These are phyloP conservation scores for Ophiostoma novo-ulmi DNA, from an alignment of 2,329 filamentous ascomycete genomes.

Conservation along the genomic window DNA sequence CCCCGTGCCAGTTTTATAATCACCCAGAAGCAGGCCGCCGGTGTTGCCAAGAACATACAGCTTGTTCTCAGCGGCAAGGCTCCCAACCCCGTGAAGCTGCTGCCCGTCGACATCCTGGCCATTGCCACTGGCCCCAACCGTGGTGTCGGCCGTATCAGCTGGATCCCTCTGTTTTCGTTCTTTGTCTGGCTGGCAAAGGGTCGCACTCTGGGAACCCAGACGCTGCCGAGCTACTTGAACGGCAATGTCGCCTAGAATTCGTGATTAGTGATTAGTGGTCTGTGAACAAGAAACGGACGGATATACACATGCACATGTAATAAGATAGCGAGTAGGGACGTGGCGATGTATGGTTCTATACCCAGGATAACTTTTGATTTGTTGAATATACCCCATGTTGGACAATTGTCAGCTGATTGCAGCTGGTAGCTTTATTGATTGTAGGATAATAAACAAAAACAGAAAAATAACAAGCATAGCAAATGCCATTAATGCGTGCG, in stretches of 20 bases:
- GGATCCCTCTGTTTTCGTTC: conserved; percentile 47
- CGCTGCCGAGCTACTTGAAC: conserved; percentile 43
- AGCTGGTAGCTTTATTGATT: too few species aligned
- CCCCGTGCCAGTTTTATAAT: conserved; percentile 43
- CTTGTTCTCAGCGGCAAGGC: conserved; percentile 42
- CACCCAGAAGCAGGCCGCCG: conserved; percentile 49
- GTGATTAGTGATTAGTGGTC: background rate
- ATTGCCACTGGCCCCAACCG: conserved; percentile 47
- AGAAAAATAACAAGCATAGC: background rate
- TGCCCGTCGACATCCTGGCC: conserved; percentile 47
- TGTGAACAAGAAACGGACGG: background rate
- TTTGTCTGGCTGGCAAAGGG: conserved; percentile 50
- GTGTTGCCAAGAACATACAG: conserved; percentile 52
- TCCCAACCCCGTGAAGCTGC: conserved; percentile 42
- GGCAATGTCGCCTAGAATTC: conserved; percentile 39
- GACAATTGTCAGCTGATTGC: background rate
- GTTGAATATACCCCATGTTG: background rate
- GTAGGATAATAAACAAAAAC: background rate
- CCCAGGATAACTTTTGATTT: background rate
- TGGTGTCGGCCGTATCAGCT: conserved; percentile 44
- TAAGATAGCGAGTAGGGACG: background rate
- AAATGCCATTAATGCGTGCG: background rate
- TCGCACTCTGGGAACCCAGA: conserved; percentile 45
- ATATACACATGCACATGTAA: background rate
- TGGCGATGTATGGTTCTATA: background rate